phyloP scores from a whole-genome alignment of 2,329 filamentous ascomycete species.

The Penicillium palitans region DNA sequence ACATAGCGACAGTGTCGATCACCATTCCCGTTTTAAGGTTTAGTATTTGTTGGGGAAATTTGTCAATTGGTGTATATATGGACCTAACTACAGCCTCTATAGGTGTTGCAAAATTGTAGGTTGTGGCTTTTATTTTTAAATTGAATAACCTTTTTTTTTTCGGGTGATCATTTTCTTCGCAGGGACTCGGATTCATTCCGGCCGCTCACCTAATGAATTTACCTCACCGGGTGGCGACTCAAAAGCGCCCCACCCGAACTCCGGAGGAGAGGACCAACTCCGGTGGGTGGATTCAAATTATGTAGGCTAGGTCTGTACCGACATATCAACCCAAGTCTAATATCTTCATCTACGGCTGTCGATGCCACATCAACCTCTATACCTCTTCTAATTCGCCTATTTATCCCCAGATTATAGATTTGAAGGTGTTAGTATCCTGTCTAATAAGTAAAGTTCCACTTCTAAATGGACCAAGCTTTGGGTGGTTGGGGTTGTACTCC shows the following conservation, averaged over 20 bases:
- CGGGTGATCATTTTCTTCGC: neutral
- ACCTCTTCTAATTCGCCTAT: neutral
- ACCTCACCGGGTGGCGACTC: slow-evolving; percentile 6
- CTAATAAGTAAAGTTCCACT: neutral
- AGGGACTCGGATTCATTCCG: neutral
- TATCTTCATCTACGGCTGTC: neutral
- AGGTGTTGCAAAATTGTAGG: neutral
- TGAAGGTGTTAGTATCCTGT: neutral
- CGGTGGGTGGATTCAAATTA: neutral
- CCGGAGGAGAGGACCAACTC: slow-evolving; percentile 3
- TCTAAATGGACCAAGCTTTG: neutral
- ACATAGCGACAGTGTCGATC: neutral
- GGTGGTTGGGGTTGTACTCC: neutral
- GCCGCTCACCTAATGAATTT: neutral
- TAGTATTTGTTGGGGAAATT: neutral
- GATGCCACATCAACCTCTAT: neutral
- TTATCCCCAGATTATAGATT: neutral
- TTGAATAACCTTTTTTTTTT: neutral
- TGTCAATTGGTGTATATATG: neutral
- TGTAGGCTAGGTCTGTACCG: neutral
- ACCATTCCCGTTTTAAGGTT: neutral
- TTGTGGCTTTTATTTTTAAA: slow-evolving; percentile 1
- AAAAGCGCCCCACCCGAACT: neutral
- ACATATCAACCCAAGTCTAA: neutral
- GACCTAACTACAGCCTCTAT: neutral